Evolutionary conservation across 2,329 filamentous ascomycete species (phyloP).

Genomic region (Colletotrichum sp.): DNA sequence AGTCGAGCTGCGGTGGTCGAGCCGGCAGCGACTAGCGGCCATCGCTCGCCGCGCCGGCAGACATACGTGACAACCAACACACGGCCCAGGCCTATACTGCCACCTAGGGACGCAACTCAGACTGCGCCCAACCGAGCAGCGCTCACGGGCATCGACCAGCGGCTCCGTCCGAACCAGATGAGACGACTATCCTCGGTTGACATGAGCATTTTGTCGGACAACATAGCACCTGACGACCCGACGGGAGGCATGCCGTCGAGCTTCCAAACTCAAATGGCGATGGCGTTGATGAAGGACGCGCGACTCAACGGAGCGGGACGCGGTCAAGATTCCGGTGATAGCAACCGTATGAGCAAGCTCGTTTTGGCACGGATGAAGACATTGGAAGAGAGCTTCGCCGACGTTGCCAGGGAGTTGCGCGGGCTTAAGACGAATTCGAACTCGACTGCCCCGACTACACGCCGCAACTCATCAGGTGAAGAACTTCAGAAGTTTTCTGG

Average conservation of each 20-base stretch:
- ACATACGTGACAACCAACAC: slow-evolving; percentile 48
- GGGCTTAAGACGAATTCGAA: slow-evolving; percentile 56
- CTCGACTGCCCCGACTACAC: slow-evolving; percentile 51
- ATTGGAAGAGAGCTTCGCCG: slow-evolving; percentile 87
- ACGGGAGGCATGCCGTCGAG: slow-evolving; percentile 73
- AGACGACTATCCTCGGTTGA: slow-evolving; percentile 69
- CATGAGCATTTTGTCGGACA: slow-evolving; percentile 76
- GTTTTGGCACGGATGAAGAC: slow-evolving; percentile 92
- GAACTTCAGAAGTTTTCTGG: slow-evolving; percentile 30
- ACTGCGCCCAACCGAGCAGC: slow-evolving; percentile 61
- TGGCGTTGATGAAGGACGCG: slow-evolving; percentile 65
- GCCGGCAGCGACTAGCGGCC: slow-evolving; percentile 39
- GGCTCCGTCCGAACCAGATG: slow-evolving; percentile 40
- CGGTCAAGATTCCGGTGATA: slow-evolving; percentile 46
- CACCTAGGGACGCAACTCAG: slow-evolving; percentile 56
- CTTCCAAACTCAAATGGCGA: slow-evolving; percentile 82
- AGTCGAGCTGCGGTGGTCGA: slow-evolving; percentile 31
- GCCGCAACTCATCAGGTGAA: slow-evolving; percentile 57
- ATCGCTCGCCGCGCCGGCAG: slow-evolving; percentile 53
- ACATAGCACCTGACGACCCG: slow-evolving; percentile 65
- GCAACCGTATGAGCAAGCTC: slow-evolving; percentile 77
- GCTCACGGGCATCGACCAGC: slow-evolving; percentile 56
- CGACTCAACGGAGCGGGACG: slow-evolving; percentile 53
- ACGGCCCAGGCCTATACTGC: slow-evolving; percentile 62
- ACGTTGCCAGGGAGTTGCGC: slow-evolving; percentile 83